Base-by-base conservation (phyloP, 1,139 yeast species). In the Yamadazyma trypodendri region DNA sequence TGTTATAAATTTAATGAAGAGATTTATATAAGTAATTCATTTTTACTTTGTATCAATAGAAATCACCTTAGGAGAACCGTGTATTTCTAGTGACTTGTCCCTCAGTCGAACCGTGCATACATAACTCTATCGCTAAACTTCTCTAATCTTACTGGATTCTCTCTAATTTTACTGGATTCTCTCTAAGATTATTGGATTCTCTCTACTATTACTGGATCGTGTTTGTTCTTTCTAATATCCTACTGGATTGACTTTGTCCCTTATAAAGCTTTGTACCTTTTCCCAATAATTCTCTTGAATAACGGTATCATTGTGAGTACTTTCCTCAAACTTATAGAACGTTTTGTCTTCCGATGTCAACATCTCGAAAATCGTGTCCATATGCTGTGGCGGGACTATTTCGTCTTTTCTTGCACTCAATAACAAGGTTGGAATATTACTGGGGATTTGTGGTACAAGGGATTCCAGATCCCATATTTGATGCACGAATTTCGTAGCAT, bases 301-400 rank as follows among this genome's bases (percentile, higher is more conserved):
- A 24, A 85, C 79, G 0, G 96, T 87, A 54, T 87, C 95, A 55
- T 89, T 89, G 56, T 89, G 97, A 40, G 66, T 69, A 2, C 89
- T 83, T 27, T 75, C 61, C 12, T 75, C 75, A 50, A 79, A 87
- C 39, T 65, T 69, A 38, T 69, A 62, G 49, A 81, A 70, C 17
- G 59, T 54, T 53, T 82, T 83, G 23, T 60, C 58, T 2, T 56
- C 50, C 24, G 77, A 58, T 12, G 68, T 67, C 34, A 82, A 65
- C 32, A 77, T 50, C 29, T 73, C 74, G 55, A 57, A 82, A 25
- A 92, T 70, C 32, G 54, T 56, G 39, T 73, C 74, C 92, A 90
- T 87, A 53, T 92, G 97, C 1, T 50, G 49, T 0, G 96, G 95
- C 1, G 97, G 97, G 1, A 92, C 96, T 24, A 92, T 80, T 60